Evolutionary conservation across 2,329 filamentous ascomycete genomes (phyloP).

Genomic region (Hansfordia pulvinata): DNA sequence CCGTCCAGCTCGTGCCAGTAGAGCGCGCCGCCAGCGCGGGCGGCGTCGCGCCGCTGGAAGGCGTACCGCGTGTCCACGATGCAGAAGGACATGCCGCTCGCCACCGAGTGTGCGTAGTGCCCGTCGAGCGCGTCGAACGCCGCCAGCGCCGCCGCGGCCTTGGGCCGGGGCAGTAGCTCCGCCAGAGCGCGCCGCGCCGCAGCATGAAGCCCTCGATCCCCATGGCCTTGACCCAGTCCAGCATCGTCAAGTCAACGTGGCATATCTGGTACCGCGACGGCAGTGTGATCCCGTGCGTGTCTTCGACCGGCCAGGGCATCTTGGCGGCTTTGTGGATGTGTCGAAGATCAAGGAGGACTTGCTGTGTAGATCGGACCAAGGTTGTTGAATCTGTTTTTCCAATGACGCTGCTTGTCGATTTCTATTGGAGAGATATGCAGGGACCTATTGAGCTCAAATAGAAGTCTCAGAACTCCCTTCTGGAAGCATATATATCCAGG

Average conservation of each 20-base stretch:
- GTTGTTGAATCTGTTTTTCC: too few species aligned
- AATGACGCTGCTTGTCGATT: too few species aligned
- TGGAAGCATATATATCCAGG: too few species aligned
- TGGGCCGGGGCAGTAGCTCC: slow-evolving; percentile 3
- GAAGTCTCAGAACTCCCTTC: too few species aligned
- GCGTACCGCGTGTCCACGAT: slow-evolving; percentile 7
- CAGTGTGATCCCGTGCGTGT: slow-evolving; percentile 3
- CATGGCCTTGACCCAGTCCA: slow-evolving; percentile 4
- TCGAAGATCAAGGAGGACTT: too few species aligned
- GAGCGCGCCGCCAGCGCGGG: slow-evolving; percentile 10
- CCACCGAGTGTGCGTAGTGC: slow-evolving; percentile 8
- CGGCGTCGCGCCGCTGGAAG: slow-evolving; percentile 12
- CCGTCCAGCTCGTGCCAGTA: slow-evolving; percentile 12
- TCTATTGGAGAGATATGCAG: too few species aligned
- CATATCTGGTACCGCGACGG: slow-evolving; percentile 3
- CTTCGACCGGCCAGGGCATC: too few species aligned
- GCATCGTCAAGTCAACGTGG: slow-evolving; percentile 2
- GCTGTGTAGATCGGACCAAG: too few species aligned
- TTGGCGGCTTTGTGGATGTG: too few species aligned
- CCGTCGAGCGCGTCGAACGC: slow-evolving; percentile 2
- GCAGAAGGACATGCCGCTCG: slow-evolving; percentile 4
- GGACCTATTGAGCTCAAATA: too few species aligned
- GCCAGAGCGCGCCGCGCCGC: slow-evolving; percentile 3
- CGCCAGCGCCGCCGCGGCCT: slow-evolving; percentile 2
- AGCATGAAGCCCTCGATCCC: slow-evolving; percentile 5